Conservation (phyloP, 345 rosid genomes). For the Aegle marmelos region DNA sequence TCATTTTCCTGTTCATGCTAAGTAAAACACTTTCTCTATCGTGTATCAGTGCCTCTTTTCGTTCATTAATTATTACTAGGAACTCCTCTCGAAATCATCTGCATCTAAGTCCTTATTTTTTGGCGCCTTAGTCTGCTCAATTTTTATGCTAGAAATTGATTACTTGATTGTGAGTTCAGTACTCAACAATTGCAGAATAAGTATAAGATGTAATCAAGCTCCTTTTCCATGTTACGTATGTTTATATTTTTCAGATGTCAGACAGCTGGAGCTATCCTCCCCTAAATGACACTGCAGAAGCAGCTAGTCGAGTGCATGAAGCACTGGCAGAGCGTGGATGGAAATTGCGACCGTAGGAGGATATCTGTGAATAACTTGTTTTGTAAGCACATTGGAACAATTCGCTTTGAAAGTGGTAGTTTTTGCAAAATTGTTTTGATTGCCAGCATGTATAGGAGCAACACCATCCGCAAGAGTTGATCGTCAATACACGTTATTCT, state of each 20-base stretch:
- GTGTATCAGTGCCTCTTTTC: background rate
- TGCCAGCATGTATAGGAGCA: constrained; percentile 13
- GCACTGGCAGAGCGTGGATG: constrained; percentile 83
- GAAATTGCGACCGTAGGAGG: constrained; percentile 57
- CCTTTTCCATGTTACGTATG: constrained; percentile 4
- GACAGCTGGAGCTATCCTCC: constrained; percentile 98
- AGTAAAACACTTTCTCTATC: background rate
- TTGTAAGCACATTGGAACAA: constrained; percentile 20
- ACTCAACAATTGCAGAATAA: constrained; percentile 1
- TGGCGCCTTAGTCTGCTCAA: background rate
- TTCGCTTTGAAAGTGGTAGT: constrained; percentile 1
- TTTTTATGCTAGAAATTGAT: background rate
- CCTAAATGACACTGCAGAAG: constrained; percentile 83
- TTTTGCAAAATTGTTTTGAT: constrained; percentile 7
- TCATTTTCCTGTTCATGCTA: background rate
- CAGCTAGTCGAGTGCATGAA: constrained; percentile 62
- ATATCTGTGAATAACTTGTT: constrained; percentile 18
- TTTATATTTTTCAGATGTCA: constrained; percentile 50
- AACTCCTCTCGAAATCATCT: background rate
- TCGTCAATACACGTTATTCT: constrained; percentile 11
- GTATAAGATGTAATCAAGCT: background rate
- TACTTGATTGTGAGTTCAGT: background rate
- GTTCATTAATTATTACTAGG: background rate
- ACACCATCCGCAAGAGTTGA: constrained; percentile 8
- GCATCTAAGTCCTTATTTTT: background rate